Percentiles rank a stretch among this genome's conserved stretches.
These are phyloP conservation scores for Acacia acuminata DNA, from an alignment of 306 rosid species.

Conservation along the genomic window DNA sequence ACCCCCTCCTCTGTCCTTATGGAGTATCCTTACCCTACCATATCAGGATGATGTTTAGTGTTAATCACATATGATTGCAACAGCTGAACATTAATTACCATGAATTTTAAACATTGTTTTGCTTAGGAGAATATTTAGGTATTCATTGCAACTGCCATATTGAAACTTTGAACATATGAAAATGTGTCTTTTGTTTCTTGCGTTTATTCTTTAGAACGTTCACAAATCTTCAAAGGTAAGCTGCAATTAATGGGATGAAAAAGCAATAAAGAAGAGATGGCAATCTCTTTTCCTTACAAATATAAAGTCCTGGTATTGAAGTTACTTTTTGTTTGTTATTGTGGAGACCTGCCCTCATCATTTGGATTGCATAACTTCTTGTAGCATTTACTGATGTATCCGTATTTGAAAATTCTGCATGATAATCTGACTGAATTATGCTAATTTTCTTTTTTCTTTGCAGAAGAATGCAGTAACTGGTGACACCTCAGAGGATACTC, in stretches of 20 bases:
- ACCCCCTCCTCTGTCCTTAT: background rate
- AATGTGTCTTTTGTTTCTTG: background rate
- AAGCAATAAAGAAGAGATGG: background rate
- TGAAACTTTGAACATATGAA: background rate
- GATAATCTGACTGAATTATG: constrained; percentile 9
- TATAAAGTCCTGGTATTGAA: background rate
- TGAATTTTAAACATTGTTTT: background rate
- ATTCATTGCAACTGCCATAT: background rate
- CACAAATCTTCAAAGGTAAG: background rate
- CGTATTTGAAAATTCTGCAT: constrained; percentile 1
- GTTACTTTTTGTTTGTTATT: background rate
- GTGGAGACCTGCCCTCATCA: background rate
- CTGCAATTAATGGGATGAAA: background rate
- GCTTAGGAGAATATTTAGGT: background rate
- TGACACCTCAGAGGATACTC: constrained; percentile 47
- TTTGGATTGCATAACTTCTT: background rate
- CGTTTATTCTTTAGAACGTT: background rate
- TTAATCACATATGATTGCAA: background rate
- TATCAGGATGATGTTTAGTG: background rate
- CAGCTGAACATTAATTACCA: background rate
- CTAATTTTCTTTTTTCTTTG: constrained; percentile 20
- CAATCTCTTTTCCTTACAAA: background rate
- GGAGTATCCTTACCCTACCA: background rate
- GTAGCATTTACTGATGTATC: background rate
- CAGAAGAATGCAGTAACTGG: constrained; percentile 36